Evolutionary conservation across 192 early-diverging fungal genomes (phyloP), one percentile per base, ranked within the genome.

Genomic region (Phycomyces blakesleeanus): DNA sequence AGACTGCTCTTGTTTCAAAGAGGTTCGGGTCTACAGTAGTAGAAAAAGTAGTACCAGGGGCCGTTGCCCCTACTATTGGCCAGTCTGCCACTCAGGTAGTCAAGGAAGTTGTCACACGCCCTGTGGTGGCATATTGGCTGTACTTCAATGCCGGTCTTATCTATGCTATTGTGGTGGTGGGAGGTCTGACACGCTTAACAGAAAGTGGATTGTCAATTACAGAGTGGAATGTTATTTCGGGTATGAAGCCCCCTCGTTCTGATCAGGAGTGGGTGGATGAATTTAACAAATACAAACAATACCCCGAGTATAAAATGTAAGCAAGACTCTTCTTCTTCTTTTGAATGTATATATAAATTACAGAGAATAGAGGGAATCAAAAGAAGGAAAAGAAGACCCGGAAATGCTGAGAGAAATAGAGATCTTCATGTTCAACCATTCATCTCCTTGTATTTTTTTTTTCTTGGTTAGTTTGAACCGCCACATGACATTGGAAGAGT

Each of bases 251-350:
- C 55, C 97, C 97, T 5, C 73, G 86, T 34, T 89, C 86, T 39
- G 81, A 94, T 53, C 73, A 78, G 22, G 92, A 94, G 57, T 98
- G 97, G 97, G 78, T 87, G 55, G 84, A 81, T 49, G 97, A 98
- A 82, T 97, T 97, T 84, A 87, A 89, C 74, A 98, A 97, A 78
- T 98, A 98, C 85, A 96, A 98, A 73, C 89, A 92, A 80, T 96
- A 90, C 61, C 97, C 97, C 25, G 97, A 98, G 78, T 98, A 95
- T 76, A 93, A 94, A 75, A 80, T 91, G 87, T 91, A 81, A 71
- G 86, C 73, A 2, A 3, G 16, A 25, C 8, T 22, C 40, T 26
- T 20, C 20, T 39, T 42, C 20, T 6, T 47, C 39, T 37, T 15
- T 24, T 37, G 18, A 20, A 27, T 18, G 40, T 24, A n/a, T 18